phyloP scores from a whole-genome alignment of 805 yeast genomes.

The Ogataea naganishii region DNA sequence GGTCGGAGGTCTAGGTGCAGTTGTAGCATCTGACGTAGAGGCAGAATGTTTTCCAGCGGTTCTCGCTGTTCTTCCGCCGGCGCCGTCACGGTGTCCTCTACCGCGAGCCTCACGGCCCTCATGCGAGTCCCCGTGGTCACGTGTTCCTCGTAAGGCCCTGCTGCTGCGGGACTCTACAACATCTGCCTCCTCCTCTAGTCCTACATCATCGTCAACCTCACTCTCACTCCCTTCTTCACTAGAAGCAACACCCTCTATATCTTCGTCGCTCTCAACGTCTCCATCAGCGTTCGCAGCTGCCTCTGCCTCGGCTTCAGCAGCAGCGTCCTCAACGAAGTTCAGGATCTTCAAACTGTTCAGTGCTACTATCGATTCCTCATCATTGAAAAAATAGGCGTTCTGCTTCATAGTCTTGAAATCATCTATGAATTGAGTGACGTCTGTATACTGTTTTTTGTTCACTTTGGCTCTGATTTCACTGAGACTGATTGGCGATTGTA shows the following conservation, averaged over 20 bases:
- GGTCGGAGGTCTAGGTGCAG: too few relatives aligned
- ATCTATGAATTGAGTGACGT: slow-evolving; percentile 34
- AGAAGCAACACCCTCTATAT: slow-evolving; percentile 1
- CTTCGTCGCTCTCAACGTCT: slow-evolving; percentile 1
- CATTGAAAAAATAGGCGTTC: slow-evolving; percentile 71
- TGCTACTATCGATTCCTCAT: slow-evolving; percentile 56
- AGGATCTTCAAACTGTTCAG: slow-evolving; percentile 50
- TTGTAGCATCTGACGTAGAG: too few relatives aligned
- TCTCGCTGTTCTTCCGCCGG: too few relatives aligned
- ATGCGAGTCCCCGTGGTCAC: too few relatives aligned
- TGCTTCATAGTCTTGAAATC: slow-evolving; percentile 62
- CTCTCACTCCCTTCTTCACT: slow-evolving; percentile 1
- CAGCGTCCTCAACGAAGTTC: slow-evolving; percentile 46
- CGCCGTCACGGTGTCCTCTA: too few relatives aligned
- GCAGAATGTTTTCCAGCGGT: background rate
- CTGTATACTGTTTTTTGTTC: slow-evolving; percentile 25
- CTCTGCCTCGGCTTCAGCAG: slow-evolving; percentile 26
- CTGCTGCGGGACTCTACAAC: too few relatives aligned
- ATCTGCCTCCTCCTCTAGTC: background rate
- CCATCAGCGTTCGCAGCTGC: slow-evolving; percentile 1
- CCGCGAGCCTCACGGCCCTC: too few relatives aligned
- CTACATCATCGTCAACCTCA: background rate
- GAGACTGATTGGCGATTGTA: slow-evolving; percentile 59
- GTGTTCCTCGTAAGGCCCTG: too few relatives aligned
- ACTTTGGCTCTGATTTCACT: slow-evolving; percentile 51